A percentile compares a stretch with the other conserved stretches of the same genome.
These are phyloP conservation scores for Epicoccum nigrum DNA, from an alignment of 2,329 filamentous ascomycete species.

Conservation along the genomic window DNA sequence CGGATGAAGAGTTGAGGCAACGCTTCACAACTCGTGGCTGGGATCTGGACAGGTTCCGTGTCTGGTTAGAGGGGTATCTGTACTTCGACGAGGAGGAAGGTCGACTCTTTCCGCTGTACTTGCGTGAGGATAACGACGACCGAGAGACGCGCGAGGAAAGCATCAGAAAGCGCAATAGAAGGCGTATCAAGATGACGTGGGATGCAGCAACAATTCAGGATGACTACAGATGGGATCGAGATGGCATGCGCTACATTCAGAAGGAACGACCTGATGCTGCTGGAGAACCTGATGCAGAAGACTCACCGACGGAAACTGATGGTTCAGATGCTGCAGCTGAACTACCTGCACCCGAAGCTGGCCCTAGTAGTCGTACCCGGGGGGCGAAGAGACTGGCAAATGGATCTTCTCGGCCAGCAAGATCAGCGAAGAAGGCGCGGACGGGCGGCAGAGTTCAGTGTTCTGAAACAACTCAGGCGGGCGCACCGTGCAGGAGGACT, in stretches of 20 bases:
- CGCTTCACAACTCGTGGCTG: background rate
- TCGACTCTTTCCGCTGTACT: too few relatives aligned
- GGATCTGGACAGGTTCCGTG: background rate
- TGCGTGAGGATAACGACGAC: too few relatives aligned
- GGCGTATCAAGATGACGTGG: background rate
- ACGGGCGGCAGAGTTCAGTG: background rate
- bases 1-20: background rate
- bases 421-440: background rate
- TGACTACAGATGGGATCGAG: background rate
- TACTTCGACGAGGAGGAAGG: too few relatives aligned
- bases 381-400: background rate
- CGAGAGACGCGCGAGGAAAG: background rate
- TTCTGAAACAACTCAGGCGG: too few relatives aligned
- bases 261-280: too few relatives aligned
- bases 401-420: background rate
- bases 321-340: background rate
- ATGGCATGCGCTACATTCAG: background rate
- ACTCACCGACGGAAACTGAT: too few relatives aligned
- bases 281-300: too few relatives aligned
- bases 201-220: background rate
- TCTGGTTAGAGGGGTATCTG: too few relatives aligned
- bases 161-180: background rate
- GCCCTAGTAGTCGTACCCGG: background rate
- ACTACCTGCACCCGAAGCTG: background rate
- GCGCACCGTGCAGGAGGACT: too few relatives aligned